Base-by-base conservation (phyloP, 1,284 basidiomycete species). In the Ustilago cynodontis region DNA sequence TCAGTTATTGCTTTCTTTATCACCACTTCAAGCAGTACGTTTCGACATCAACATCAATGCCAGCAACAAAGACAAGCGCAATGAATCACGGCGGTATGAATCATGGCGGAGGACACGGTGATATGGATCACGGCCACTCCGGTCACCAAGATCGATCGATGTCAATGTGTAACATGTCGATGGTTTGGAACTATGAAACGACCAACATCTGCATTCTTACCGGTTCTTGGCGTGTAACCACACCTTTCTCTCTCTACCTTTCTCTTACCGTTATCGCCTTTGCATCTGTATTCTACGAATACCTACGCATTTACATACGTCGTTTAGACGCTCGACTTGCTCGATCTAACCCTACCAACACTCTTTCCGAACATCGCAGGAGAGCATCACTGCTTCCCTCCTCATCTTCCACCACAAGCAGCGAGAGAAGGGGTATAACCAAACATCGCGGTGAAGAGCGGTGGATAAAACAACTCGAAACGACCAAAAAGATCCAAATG, bases 161-260 rank as follows among this genome's bases (percentile, higher is more conserved):
- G 22, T 24, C 47, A 49, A 41, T 14, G 9, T 78, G 76, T 41
- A 55, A 47, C 10, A 78, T 78, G 76, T 59, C 50, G 51, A 78
- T 78, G 76, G 59, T 65, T 1, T 78, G 76, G 76, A 74, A 78
- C 56, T 69, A 56, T 43, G 71, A 63, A 18, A 71, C 71, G 4
- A 56, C 52, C 41, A 54, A 64, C 50, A 8, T 78, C 3, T 78
- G 76, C 63, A 68, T 78, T 29, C 39, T 78, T 1, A 55, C 59
- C 11, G 61, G 65, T 0, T 63, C 62, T 1, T 78, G 76, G 76
- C 76, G 62, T 8, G 65, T 78, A 31, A 58, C 56, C 13, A 62
- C 67, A 0, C 52, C 67, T 0, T 35, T 69, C 14, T 61, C 56
- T 1, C 66, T 77, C 59, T 73, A 70, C 51, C 2, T 67, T 4